Evolutionary conservation across 108 stramenopile species (phyloP).

Genomic region (Cyclotella atomus): DNA sequence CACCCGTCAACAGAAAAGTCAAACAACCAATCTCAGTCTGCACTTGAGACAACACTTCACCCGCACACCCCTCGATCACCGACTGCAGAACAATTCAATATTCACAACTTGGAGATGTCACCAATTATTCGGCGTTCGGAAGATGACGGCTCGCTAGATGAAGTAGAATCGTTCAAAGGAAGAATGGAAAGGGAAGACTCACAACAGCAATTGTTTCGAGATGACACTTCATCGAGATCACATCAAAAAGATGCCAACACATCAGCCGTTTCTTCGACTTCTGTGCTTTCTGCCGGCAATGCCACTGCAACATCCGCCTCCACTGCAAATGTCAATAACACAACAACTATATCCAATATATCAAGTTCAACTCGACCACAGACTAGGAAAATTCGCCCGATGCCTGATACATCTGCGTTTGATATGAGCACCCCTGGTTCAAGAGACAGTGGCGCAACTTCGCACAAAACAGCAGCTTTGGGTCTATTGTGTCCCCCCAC

Average conservation of each 20-base stretch:
- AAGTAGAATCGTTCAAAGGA: constrained; percentile 8
- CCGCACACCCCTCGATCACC: constrained; percentile 38
- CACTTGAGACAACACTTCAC: constrained; percentile 25
- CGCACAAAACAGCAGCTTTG: constrained; percentile 41
- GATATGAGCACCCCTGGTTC: constrained; percentile 50
- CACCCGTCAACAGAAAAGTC: background rate
- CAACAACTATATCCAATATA: constrained; percentile 14
- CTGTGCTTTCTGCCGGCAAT: constrained; percentile 26
- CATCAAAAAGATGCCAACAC: background rate
- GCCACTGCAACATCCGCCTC: constrained; percentile 23
- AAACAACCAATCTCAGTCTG: constrained; percentile 15
- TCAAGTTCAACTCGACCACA: constrained; percentile 36
- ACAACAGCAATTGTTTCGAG: constrained; percentile 13
- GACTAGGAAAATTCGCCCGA: constrained; percentile 61
- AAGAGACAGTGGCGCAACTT: constrained; percentile 49
- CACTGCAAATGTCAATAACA: constrained; percentile 32
- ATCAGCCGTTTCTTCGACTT: constrained; percentile 10
- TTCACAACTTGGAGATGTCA: constrained; percentile 39
- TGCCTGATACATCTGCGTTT: constrained; percentile 86
- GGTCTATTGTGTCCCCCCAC: constrained; percentile 76
- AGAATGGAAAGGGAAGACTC: background rate
- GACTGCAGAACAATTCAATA: constrained; percentile 22
- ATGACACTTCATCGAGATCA: background rate
- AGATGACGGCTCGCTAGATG: constrained; percentile 30
- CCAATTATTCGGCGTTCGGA: constrained; percentile 42